Base-by-base conservation (phyloP, 768 basidiomycete species). In the Rhizopogon vesiculosus region DNA sequence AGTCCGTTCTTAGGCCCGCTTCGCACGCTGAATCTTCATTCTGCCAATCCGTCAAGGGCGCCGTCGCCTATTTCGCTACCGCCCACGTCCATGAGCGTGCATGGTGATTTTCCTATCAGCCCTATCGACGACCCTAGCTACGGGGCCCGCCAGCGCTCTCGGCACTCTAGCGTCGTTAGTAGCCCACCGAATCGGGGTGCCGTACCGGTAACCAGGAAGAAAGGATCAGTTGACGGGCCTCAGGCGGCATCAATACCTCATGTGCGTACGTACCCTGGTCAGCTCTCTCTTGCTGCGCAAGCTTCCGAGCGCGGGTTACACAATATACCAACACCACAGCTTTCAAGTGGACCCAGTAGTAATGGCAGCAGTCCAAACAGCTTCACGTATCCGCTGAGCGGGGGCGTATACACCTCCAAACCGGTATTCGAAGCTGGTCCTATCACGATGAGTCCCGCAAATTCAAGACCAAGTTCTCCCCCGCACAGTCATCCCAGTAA, bases 1-100 rank as follows among this genome's bases (percentile, higher is more conserved):
- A 88, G 86, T 56, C 89, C 89, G 1, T 91, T 92, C 78, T 80
- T 92, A 19, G 89, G 86, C 0, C 87, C 88, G 2, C 71, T 92
- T 60, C 79, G 86, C 53, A 86, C 85, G 6, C 78, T 92, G 56
- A 85, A 89, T 62, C 80, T 91, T 43, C 87, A 89, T 63, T 86
- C 85, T 1, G 73, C 85, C 3, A 80, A 80, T 51, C 82, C 84
- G 0, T 87, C 85, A 10, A 80, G 88, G 45, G 88, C 86, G 0
- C 86, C 89, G 1, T 86, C 85, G 3, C 87, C 89, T 7, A 81
- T 88, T 54, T 72, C 80, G 10, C 73, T 89, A 1, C 86, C 86
- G n/a, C 81, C 82, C 2, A 64, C 81, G 16, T 65, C 70, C 33
- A 57, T 41, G 3, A 51, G 61, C 64, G 45, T 38, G 54, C 55